Evolutionary conservation across 2,329 filamentous ascomycete genomes (phyloP), one percentile per base, ranked within the genome.

Genomic region (Apiospora hydei): DNA sequence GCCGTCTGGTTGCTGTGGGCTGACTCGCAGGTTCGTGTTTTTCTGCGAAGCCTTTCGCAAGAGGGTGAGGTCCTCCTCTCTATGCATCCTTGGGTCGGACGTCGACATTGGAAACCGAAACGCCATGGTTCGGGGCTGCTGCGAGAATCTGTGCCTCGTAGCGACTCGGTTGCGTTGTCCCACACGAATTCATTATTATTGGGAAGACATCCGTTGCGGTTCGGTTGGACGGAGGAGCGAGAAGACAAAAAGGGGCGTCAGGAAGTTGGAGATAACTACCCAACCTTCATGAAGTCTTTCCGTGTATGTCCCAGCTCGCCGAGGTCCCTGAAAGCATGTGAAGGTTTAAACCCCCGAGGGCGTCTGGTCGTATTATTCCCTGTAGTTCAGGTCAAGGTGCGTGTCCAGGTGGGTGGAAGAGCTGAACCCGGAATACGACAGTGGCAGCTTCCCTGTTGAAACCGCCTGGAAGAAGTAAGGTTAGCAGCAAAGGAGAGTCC

Each of bases 21-120:
- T 49, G 41, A 46, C 46, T 44, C 44, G 47, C 24, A 74, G 67
- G 61, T 69, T 75, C 47, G 74, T 69, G 72, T 78, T 78, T 46
- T 73, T 78, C 44, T 81, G 77, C 38, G 81, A 80, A 41, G 77
- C 74, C 46, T 79, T 74, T 73, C 78, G 81, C 38, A 80, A 76
- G 68, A 81, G 74, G n/a, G 81, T 78, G 72, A 81, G 68, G 38
- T 84, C 81, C 69, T 85, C 84, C 69, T 84, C 83, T 72, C 79
- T 78, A 68, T 81, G 80, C 70, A 76, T 74, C 69, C 79, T 80
- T 47, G 74, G 76, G 71, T 84, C 83, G 57, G 72, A 75, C 67
- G 74, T 75, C 66, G 76, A 74, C 72, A 77, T 71, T 66, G 73
- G 73, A 69, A 79, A 78, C 70, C 77, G 78, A 73, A 78, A 78